Conservation (phyloP, 192 early-diverging fungal species). For the Rhizophagus sp. region DNA sequence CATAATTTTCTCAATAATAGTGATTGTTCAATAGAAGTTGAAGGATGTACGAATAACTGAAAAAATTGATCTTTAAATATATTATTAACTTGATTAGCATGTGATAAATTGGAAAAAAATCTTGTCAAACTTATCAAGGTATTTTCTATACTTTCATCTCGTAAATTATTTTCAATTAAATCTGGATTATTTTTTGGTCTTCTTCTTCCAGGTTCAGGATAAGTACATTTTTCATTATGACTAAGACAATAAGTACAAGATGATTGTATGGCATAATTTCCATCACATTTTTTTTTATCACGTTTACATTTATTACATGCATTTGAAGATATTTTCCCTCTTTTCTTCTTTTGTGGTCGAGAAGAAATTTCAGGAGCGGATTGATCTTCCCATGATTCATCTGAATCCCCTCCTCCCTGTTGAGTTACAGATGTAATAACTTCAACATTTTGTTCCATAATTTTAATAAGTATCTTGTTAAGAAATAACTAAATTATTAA, state of each 20-base stretch:
- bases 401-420: background rate
- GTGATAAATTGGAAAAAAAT: background rate
- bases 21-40: background rate
- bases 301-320: slow-evolving; percentile 5
- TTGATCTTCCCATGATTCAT: background rate
- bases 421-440: background rate
- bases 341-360: background rate
- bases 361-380: background rate
- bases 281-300: slow-evolving; percentile 2
- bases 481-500: too few relatives aligned
- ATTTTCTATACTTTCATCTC: background rate
- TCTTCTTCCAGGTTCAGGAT: background rate
- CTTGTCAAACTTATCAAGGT: background rate
- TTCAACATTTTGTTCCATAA: background rate
- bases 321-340: background rate
- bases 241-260: background rate
- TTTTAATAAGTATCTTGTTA: background rate
- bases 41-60: background rate
- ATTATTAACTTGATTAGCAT: background rate
- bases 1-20: background rate
- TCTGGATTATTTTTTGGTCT: background rate
- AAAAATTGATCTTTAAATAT: background rate
- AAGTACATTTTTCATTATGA: slow-evolving; percentile 5
- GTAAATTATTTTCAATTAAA: background rate
- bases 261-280: background rate